Base-by-base conservation (phyloP, 495 filamentous ascomycete species). In the Xylaria longipes region DNA sequence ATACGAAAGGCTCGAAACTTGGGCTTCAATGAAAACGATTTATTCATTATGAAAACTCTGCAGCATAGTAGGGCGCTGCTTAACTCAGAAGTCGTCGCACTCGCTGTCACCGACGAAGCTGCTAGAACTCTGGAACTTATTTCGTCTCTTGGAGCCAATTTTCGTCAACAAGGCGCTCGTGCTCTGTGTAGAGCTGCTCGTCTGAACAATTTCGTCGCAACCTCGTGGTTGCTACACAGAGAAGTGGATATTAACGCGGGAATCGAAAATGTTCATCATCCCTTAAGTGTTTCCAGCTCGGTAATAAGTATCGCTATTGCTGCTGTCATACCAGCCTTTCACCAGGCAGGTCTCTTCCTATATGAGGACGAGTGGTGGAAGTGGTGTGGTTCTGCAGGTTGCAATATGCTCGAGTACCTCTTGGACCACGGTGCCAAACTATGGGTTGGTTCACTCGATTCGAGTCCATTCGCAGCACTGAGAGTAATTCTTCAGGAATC, bases 221-320 rank as follows among this genome's bases (percentile, higher is more conserved):
- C 73, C 8, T 68, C 62, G 2, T 76, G 69, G 70, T 46, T 76
- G 7, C 54, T 76, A 11, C 52, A 62, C 9, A 39, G n/a, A 35
- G 72, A 70, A 25, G 72, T 76, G 15, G 67, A 76, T n/a, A 57
- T 76, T n/a, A 76, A 76, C n/a, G 46, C 66, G 2, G 39, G 14
- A 60, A 27, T 33, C 15, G 65, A 64, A 25, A 45, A n/a, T n/a
- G n/a, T 72, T 41, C 14, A 45, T 45, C 41, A 3, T 17, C 41
- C 12, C 4, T 14, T 45, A 4, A 3, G 15, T 3, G 0, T 17
- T 17, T 5, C 45, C 9, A 4, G 4, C 45, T n/a, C 17, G 6
- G 45, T 48, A n/a, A 48, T 48, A n/a, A 48, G 45, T 5, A 56
- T 74, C 22, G 29, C 61, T 11, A 20, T 74, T 27, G 69, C 69